Conservation (phyloP, 805 yeast species). For the Tetrapisispora taiwanensis region DNA sequence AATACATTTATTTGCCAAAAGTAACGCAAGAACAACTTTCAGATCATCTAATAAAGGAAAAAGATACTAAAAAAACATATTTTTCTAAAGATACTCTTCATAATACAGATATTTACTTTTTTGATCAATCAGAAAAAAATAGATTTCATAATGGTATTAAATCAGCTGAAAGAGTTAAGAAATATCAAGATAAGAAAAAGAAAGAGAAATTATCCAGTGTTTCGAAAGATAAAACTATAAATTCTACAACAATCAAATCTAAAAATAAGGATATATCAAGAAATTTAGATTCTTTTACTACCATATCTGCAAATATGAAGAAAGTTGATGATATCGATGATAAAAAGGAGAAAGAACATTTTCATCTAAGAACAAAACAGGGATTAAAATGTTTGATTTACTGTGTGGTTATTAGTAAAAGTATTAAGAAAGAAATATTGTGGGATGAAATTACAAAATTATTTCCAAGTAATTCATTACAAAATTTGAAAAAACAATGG, state of each 20-base stretch:
- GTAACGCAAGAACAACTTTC: constrained; percentile 11
- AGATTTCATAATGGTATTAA: constrained; percentile 23
- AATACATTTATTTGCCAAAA: constrained; percentile 19
- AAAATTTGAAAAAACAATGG: constrained; percentile 56
- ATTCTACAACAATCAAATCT: background rate
- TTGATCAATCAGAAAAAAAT: constrained; percentile 24
- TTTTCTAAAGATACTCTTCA: constrained; percentile 20
- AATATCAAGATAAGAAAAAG: constrained; percentile 13
- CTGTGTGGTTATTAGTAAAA: constrained; percentile 56
- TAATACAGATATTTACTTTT: constrained; percentile 27
- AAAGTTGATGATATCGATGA: background rate
- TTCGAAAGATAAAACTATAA: no score
- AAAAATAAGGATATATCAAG: background rate
- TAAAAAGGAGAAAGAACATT: constrained; percentile 3
- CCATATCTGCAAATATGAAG: background rate
- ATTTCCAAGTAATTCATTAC: constrained; percentile 35
- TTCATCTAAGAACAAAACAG: constrained; percentile 27
- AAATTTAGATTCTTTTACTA: background rate
- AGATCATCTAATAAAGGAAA: constrained; percentile 16
- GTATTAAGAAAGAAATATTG: constrained; percentile 50
- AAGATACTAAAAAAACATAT: constrained; percentile 18
- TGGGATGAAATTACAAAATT: constrained; percentile 51
- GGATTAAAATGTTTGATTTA: constrained; percentile 51
- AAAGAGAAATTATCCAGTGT: background rate
- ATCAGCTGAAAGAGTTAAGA: constrained; percentile 25